Conservation (phyloP, 345 rosid species). For the Schrenkiella parvula region DNA sequence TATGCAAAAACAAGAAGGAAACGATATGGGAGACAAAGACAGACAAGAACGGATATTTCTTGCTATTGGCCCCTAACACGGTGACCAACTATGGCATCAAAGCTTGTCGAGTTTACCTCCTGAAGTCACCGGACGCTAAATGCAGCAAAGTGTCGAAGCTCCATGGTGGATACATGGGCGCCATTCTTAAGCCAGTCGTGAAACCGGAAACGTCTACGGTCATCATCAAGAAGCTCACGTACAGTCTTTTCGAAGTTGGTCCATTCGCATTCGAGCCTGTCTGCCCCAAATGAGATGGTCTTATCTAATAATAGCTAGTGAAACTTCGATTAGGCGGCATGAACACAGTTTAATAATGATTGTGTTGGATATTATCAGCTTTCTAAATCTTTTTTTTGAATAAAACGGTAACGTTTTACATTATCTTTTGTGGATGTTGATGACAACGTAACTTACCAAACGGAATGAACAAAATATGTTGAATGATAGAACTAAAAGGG, state of each 20-base stretch:
- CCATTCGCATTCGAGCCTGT: conserved; percentile 67
- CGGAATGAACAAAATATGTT: background rate
- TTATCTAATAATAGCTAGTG: background rate
- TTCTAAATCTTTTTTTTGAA: background rate
- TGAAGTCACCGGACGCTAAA: conserved; percentile 37
- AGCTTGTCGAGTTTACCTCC: conserved; percentile 52
- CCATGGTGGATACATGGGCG: conserved; percentile 53
- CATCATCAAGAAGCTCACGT: conserved; percentile 33
- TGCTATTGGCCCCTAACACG: conserved; percentile 54
- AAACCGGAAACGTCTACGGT: background rate
- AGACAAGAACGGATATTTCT: conserved; percentile 79
- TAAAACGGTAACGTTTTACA: conserved; percentile 1
- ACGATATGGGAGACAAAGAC: conserved; percentile 35
- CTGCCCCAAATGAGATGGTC: conserved; percentile 26
- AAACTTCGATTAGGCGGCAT: background rate
- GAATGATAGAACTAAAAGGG: background rate
- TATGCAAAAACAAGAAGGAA: conserved; percentile 59
- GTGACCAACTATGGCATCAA: conserved; percentile 64
- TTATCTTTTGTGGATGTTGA: background rate
- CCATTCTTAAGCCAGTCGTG: conserved; percentile 40
- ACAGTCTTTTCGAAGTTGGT: conserved; percentile 52
- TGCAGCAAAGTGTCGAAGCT: conserved; percentile 49
- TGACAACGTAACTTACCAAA: background rate
- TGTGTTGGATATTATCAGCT: background rate
- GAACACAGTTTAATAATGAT: background rate